Evolutionary conservation across 2,329 filamentous ascomycete species (phyloP), one percentile per base, ranked within the genome.

Genomic region (Alternaria sp.): DNA sequence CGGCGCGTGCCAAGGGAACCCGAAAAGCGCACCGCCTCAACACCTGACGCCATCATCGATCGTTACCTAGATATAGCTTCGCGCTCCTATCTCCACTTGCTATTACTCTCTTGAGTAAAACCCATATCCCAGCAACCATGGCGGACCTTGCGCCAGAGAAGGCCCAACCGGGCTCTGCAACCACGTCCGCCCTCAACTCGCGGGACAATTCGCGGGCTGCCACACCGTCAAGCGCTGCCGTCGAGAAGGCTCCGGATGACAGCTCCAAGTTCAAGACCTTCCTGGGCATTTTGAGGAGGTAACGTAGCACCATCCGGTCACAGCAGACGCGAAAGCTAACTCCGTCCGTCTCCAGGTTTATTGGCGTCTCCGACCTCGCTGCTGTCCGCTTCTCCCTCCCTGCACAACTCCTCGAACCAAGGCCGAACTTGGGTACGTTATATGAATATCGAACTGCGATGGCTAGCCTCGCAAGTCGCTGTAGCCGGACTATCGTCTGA

Each of bases 321-420:
- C 56, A 21, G 26, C 43, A 25, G 20, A 58, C 21, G 30, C 56
- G 66, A 55, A 44, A 47, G 58, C 62, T 69, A 63, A 65, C 66
- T 55, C 46, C 43, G n/a, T 47, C 60, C 53, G 45, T 51, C 65
- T 61, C 54, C 80, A 96, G 95, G 80, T 98, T 98, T 82, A 94
- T 98, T 75, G 96, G 96, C 71, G 96, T 99, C 61, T 87, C 94
- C 71, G 96, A 99, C 82, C 96, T 99, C 75, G 96, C 96, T 61
- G 89, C 94, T 60, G 95, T 98, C 66, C 92, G 96, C 71, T 99
- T 99, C 84, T 98, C 95, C 15, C 87, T 99, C 55, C 96, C 96
- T 21, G 94, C 96, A 55, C 95, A 98, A 82, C 89, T 99, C 46
- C 88, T 99, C 75, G 96, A 99, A 81, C 96, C 96, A 37, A 96